Conservation (phyloP, 1,139 yeast species). For the Yamadazyma triangularis region DNA sequence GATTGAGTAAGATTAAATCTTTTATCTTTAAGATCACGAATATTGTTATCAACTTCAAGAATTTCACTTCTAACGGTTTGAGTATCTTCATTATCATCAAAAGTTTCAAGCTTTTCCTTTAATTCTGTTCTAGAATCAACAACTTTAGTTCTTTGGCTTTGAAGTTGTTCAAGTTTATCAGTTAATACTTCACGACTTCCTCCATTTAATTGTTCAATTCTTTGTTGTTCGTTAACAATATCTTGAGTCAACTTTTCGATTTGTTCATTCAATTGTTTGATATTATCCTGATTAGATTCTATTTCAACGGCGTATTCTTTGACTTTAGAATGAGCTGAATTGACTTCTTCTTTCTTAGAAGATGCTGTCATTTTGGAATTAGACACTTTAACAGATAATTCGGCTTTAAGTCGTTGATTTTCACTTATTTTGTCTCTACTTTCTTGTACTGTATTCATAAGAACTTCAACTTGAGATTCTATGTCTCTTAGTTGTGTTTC, state of each 20-base stretch:
- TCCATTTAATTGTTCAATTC: constrained; percentile 36
- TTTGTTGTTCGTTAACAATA: constrained; percentile 23
- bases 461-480: constrained; percentile 11
- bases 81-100: constrained; percentile 1
- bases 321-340: neutral
- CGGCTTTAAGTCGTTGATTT: constrained; percentile 8
- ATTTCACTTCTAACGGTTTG: constrained; percentile 5
- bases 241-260: constrained; percentile 7
- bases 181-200: constrained; percentile 29
- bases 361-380: too few species aligned
- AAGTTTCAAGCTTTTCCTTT: constrained; percentile 6
- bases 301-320: constrained; percentile 23
- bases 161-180: constrained; percentile 5
- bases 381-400: too few species aligned
- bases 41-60: constrained; percentile 6
- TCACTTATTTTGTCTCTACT: constrained; percentile 11
- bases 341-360: neutral
- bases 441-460: constrained; percentile 16
- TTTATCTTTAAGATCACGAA: constrained; percentile 11
- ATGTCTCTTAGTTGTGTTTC: constrained; percentile 4
- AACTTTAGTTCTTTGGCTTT: constrained; percentile 8
- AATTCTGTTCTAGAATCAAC: constrained; percentile 9
- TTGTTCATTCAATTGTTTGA: constrained; percentile 16
- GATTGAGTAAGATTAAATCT: constrained; percentile 15
- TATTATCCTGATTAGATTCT: constrained; percentile 19